Conservation (phyloP, 768 basidiomycete species). For the Boletus pseudopeckii region DNA sequence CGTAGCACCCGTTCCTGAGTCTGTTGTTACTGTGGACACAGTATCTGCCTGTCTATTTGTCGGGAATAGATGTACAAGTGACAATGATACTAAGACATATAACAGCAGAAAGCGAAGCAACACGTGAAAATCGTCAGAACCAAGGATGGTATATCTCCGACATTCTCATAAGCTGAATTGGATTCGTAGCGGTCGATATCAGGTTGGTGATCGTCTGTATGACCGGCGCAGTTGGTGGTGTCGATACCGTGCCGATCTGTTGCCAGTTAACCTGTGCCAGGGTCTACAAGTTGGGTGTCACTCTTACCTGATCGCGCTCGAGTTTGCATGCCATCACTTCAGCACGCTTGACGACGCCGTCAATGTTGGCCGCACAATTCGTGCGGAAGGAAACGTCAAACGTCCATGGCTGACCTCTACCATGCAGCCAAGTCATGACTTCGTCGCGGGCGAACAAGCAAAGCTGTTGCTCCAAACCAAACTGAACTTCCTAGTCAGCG, state of each 20-base stretch:
- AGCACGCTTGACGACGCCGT: slow-evolving; percentile 73
- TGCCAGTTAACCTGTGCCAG: slow-evolving; percentile 3
- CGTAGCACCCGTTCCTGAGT: slow-evolving; percentile 36
- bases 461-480: slow-evolving; percentile 88
- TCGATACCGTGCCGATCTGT: slow-evolving; percentile 22
- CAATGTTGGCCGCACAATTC: slow-evolving; percentile 54
- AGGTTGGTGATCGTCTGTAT: slow-evolving; percentile 79
- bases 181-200: slow-evolving; percentile 84
- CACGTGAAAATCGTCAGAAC: slow-evolving; percentile 46
- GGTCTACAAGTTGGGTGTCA: background rate
- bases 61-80: slow-evolving; percentile 1
- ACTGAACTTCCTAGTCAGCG: slow-evolving; percentile 42
- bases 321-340: slow-evolving; percentile 83
- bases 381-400: slow-evolving; percentile 61
- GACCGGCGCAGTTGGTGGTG: slow-evolving; percentile 43
- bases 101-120: background rate
- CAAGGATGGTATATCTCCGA: slow-evolving; percentile 82
- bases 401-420: slow-evolving; percentile 53
- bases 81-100: slow-evolving; percentile 1
- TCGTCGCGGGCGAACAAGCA: slow-evolving; percentile 93
- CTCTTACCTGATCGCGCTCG: slow-evolving; percentile 74
- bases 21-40: background rate
- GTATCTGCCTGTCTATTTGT: background rate
- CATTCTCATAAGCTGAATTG: slow-evolving; percentile 80
- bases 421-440: slow-evolving; percentile 71